phyloP scores from a whole-genome alignment of 2,329 filamentous ascomycete genomes.

The Phaeosphaeriaceae sp. region DNA sequence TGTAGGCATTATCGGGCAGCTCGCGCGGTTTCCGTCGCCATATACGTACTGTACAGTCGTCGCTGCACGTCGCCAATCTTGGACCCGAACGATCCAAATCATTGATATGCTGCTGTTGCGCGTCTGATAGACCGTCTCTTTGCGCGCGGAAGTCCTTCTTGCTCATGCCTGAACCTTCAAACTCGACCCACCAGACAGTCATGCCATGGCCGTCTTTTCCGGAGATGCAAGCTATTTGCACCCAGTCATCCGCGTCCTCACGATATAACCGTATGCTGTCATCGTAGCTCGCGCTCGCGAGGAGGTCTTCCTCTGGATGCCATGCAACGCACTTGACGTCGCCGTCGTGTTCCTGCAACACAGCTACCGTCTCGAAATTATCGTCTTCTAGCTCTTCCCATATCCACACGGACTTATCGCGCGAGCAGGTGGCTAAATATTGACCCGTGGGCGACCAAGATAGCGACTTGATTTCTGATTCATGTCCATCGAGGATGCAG shows the following conservation, averaged over 20 bases:
- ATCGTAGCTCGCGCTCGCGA: slow-evolving; percentile 94
- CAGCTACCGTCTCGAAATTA: slow-evolving; percentile 95
- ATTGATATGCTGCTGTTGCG: slow-evolving; percentile 45
- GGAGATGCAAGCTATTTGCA: slow-evolving; percentile 80
- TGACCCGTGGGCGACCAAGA: slow-evolving; percentile 76
- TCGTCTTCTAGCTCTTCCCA: slow-evolving; percentile 97
- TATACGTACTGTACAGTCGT: slow-evolving; percentile 79
- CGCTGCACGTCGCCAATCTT: slow-evolving; percentile 81
- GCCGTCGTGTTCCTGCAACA: slow-evolving; percentile 90
- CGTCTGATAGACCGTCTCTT: slow-evolving; percentile 36
- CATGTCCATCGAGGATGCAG: slow-evolving; percentile 91
- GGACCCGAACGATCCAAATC: slow-evolving; percentile 54
- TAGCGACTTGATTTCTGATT: slow-evolving; percentile 87
- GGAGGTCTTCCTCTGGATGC: slow-evolving; percentile 80
- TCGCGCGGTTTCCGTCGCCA: slow-evolving; percentile 73
- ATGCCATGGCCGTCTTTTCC: slow-evolving; percentile 83
- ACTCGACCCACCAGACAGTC: slow-evolving; percentile 89
- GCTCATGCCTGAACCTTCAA: slow-evolving; percentile 57
- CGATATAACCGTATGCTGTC: slow-evolving; percentile 88
- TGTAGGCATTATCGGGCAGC: slow-evolving; percentile 51
- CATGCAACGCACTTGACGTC: slow-evolving; percentile 95
- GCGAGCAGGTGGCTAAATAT: slow-evolving; percentile 85
- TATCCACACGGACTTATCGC: slow-evolving; percentile 96
- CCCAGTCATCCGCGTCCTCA: slow-evolving; percentile 94
- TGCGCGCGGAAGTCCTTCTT: slow-evolving; percentile 32